phyloP scores from a whole-genome alignment of 2,329 filamentous ascomycete genomes.

The Sodiomyces alkalinus region DNA sequence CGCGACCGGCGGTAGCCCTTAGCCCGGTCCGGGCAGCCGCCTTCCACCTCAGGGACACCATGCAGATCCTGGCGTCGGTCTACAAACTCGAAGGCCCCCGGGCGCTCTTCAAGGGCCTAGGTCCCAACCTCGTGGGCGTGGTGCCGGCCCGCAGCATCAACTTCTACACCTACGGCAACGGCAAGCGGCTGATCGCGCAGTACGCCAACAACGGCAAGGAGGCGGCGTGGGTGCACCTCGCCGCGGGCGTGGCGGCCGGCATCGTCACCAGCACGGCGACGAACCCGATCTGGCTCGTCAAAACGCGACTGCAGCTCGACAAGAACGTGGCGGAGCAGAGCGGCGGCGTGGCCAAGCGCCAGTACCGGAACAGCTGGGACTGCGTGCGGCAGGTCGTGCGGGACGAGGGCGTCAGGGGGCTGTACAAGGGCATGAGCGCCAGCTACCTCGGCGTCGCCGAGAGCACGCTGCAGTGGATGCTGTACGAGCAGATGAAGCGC shows the following conservation, averaged over 20 bases:
- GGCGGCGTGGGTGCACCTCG: slow-evolving; percentile 61
- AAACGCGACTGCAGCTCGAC: slow-evolving; percentile 84
- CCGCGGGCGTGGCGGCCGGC: slow-evolving; percentile 62
- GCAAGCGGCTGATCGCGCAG: slow-evolving; percentile 67
- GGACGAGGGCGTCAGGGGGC: slow-evolving; percentile 63
- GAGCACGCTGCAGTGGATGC: slow-evolving; percentile 81
- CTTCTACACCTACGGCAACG: slow-evolving; percentile 87
- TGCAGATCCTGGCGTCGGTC: slow-evolving; percentile 71
- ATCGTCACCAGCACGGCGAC: slow-evolving; percentile 81
- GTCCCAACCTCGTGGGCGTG: slow-evolving; percentile 78
- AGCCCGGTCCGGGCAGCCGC: slow-evolving; percentile 49
- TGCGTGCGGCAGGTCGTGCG: slow-evolving; percentile 71
- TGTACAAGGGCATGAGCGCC: slow-evolving; percentile 84
- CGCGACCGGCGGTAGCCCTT: slow-evolving; percentile 47
- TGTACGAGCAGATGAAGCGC: slow-evolving; percentile 86
- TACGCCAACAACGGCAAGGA: slow-evolving; percentile 57
- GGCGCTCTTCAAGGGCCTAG: slow-evolving; percentile 84
- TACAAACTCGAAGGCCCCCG: slow-evolving; percentile 70
- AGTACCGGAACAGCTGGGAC: slow-evolving; percentile 78
- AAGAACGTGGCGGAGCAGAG: slow-evolving; percentile 57
- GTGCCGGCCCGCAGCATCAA: slow-evolving; percentile 84
- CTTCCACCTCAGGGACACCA: slow-evolving; percentile 70
- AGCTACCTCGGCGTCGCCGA: slow-evolving; percentile 86
- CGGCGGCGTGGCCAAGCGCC: slow-evolving; percentile 38
- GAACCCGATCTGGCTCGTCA: slow-evolving; percentile 94